Conservation (phyloP, 371 early-diverging fungal genomes). For the Saksenaea oblongispora region DNA sequence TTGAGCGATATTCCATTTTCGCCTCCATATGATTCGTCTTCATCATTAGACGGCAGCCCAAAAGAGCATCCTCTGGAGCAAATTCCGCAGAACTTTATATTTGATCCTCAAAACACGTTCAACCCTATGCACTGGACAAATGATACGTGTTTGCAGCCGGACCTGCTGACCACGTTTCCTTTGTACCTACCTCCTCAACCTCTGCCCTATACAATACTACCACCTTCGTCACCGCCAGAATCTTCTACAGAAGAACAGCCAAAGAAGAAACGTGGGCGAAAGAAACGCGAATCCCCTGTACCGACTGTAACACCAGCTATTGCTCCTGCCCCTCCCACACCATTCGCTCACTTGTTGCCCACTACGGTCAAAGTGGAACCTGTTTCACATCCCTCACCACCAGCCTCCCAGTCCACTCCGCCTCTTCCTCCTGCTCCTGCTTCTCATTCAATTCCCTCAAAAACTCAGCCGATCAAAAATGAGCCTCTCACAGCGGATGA, state of each 20-base stretch:
- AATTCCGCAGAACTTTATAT: not conserved
- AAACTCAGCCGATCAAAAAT: not conserved
- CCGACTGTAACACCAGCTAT: constrained; percentile 11
- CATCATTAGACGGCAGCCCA: constrained; percentile 5
- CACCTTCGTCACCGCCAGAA: constrained; percentile 15
- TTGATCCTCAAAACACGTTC: not conserved
- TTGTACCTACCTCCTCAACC: constrained; percentile 16
- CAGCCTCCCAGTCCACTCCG: not conserved
- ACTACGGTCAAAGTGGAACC: constrained; percentile 15
- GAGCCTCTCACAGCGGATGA: constrained; percentile 16
- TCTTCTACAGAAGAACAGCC: constrained; percentile 29
- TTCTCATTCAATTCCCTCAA: not conserved
- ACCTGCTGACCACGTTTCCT: constrained; percentile 9
- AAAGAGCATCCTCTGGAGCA: not conserved
- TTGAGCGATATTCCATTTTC: constrained; percentile 16
- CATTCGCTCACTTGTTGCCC: not conserved
- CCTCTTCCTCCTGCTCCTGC: constrained; percentile 1
- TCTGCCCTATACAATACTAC: not conserved
- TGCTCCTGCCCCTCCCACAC: constrained; percentile 31
- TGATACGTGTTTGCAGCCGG: constrained; percentile 2
- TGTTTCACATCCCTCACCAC: not conserved
- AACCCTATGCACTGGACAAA: constrained; percentile 6
- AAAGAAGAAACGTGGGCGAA: constrained; percentile 46
- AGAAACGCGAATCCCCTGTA: constrained; percentile 32
- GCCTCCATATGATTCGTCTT: constrained; percentile 15